Evolutionary conservation across 305 asterid genomes (phyloP).

Genomic region (Rubia occidens): DNA sequence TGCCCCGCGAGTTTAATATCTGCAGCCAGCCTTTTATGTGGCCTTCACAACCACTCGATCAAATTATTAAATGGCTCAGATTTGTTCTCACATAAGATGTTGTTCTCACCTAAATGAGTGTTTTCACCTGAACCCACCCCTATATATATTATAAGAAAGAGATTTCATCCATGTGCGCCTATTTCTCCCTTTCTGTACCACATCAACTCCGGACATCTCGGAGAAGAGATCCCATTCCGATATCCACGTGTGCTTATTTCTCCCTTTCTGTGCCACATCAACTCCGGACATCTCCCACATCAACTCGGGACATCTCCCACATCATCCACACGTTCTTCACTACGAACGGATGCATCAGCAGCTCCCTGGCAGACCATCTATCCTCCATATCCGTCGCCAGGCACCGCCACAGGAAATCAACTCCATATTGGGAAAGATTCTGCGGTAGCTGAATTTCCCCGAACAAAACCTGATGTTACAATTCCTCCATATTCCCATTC

Average conservation of each 20-base stretch:
- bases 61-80: too few relatives aligned
- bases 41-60: too few relatives aligned
- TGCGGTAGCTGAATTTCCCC: too few relatives aligned
- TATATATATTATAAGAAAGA: too few relatives aligned
- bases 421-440: neutral
- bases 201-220: neutral
- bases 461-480: neutral
- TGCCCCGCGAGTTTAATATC: too few relatives aligned
- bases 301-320: neutral
- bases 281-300: neutral
- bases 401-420: neutral
- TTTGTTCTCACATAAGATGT: too few relatives aligned
- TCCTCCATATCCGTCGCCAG: neutral
- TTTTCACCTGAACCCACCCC: too few relatives aligned
- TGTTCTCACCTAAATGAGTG: too few relatives aligned
- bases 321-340: neutral
- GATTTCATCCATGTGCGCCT: neutral
- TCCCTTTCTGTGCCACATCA: neutral
- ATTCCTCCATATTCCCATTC: neutral
- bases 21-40: too few relatives aligned
- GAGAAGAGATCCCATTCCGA: neutral
- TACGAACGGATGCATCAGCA: neutral
- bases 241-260: neutral
- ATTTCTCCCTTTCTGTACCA: neutral
- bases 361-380: neutral